Percentiles rank a stretch among this genome's conserved stretches.
Conservation (phyloP, 2,329 filamentous ascomycete species). For the Alternaria incomplexa region DNA sequence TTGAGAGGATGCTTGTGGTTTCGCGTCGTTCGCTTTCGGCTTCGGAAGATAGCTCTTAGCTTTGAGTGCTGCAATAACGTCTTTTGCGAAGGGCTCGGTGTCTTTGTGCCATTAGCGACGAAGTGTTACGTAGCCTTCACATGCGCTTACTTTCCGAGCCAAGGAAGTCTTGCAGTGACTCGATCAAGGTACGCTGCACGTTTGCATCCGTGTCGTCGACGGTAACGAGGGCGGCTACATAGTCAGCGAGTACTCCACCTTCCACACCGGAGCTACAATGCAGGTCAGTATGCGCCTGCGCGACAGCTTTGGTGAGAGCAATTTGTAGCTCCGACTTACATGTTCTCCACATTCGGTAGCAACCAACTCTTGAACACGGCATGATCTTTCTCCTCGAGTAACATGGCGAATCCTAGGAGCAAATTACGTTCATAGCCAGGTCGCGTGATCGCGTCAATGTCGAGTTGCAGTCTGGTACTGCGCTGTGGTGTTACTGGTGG, state of each 20-base stretch:
- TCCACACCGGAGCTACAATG: conserved; percentile 73
- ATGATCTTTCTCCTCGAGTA: conserved; percentile 60
- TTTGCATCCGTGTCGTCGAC: conserved; percentile 66
- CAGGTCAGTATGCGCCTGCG: conserved; percentile 7
- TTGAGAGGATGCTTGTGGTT: not conserved
- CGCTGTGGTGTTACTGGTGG: not conserved
- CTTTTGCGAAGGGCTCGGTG: conserved; percentile 68
- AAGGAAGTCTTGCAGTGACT: conserved; percentile 77
- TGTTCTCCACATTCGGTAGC: conserved; percentile 76
- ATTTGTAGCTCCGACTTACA: conserved; percentile 57
- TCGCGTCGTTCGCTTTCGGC: conserved; percentile 13
- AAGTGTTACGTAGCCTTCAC: not conserved
- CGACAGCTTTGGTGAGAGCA: not conserved
- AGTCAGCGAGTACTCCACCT: conserved; percentile 81
- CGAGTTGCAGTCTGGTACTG: not conserved
- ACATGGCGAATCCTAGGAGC: conserved; percentile 50
- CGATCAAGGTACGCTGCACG: conserved; percentile 71
- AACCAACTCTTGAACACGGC: conserved; percentile 76
- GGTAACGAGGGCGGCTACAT: conserved; percentile 77
- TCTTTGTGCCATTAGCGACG: conserved; percentile 50
- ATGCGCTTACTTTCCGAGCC: conserved; percentile 61
- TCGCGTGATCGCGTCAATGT: not conserved
- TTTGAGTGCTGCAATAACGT: conserved; percentile 71
- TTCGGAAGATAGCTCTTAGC: conserved; percentile 55
- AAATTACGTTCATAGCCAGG: conserved; percentile 2